Evolutionary conservation across 129 eudicot species (phyloP), one percentile per base, ranked within the genome.

Genomic region (Silybum marianum): DNA sequence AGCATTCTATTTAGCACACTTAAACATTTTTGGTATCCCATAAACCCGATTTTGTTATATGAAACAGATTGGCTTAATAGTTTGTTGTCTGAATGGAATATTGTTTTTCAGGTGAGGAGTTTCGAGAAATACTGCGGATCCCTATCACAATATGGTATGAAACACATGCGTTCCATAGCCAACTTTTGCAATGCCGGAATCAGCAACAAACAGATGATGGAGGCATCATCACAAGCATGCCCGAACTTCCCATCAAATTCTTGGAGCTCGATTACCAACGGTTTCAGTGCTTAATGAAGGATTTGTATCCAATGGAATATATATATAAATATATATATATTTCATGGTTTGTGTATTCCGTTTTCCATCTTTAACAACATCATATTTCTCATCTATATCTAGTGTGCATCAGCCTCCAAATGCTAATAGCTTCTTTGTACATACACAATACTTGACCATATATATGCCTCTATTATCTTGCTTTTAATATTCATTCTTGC

Each of bases 121-220:
- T 90, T 89, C 77, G 98, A 93, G 84, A 89, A 91, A 11, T 87
- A 91, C 24, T 93, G 98, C 62, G 98, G 98, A 76, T 89, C 93
- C 22, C 78, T 93, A 9, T 89, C 93, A 11, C 96, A 88, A 51
- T 93, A 93, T 42, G 97, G 97, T 34, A 93, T 88, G 93, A 90
- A 93, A 73, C 93, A 93, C 87, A 87, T 90, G 95, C 88, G 97
- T 3, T 82, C 97, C 14, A 69, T 93, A 7, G 95, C 95, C 30
- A 90, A 93, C 80, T 79, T 93, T 13, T 93, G 98, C 88, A 93
- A 93, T 51, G 93, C 93, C 9, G 92, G 98, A 18, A 87, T 90
- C 46, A 76, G 71, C 42, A 44, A n/a, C 58, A 88, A 93, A 65
- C 92, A 89, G 82, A 90, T 88, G 97, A 84, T 72, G 10, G 91